phyloP scores from a whole-genome alignment of 2,329 filamentous ascomycete species.

The Pestalotiopsis fici region DNA sequence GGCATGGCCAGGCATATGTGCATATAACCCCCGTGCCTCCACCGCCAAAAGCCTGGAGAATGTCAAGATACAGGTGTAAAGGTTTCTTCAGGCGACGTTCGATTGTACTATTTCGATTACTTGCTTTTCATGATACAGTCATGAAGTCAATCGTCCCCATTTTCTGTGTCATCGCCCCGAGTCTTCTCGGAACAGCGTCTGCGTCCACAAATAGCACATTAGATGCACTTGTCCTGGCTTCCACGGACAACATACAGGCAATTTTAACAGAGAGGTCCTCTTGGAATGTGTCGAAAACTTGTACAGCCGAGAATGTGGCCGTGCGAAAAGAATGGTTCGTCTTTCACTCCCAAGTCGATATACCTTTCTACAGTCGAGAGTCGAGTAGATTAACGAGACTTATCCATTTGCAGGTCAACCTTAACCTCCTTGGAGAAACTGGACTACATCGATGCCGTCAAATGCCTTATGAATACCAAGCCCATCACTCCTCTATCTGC shows the following conservation, averaged over 20 bases:
- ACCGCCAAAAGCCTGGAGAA: too few relatives aligned
- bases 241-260: not conserved
- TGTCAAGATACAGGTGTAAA: too few relatives aligned
- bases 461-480: not conserved
- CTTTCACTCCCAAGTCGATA: too few relatives aligned
- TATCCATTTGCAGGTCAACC: not conserved
- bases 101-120: not conserved
- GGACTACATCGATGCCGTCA: not conserved
- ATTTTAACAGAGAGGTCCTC: not conserved
- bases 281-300: not conserved
- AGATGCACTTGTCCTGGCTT: not conserved
- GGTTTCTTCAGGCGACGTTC: not conserved
- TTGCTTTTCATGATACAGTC: not conserved
- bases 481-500: not conserved
- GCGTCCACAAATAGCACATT: not conserved
- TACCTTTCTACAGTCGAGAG: too few relatives aligned
- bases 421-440: not conserved
- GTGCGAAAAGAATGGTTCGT: not conserved
- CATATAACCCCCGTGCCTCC: too few relatives aligned
- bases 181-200: not conserved
- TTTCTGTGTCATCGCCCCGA: not conserved
- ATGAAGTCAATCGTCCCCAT: not conserved
- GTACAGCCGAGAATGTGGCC: not conserved
- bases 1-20: too few relatives aligned
- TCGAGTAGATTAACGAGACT: too few relatives aligned